These are phyloP conservation scores for Musa acuminata DNA, from an alignment of 176 grass and related monocot genomes.

Conservation along the genomic window DNA sequence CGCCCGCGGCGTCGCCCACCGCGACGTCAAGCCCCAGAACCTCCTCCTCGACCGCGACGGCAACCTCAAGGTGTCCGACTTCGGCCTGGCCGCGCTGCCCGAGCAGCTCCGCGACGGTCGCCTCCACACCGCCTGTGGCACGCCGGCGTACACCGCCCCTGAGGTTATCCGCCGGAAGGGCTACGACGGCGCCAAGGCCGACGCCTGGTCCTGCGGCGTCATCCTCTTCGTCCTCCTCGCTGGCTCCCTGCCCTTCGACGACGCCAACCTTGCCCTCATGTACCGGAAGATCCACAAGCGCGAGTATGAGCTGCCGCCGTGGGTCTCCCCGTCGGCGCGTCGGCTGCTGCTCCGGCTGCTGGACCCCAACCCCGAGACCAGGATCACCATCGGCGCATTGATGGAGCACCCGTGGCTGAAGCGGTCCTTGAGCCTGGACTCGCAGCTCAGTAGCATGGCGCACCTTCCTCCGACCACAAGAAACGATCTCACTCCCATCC, in stretches of 20 bases:
- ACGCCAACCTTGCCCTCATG: slow-evolving; percentile 58
- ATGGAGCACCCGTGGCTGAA: slow-evolving; percentile 65
- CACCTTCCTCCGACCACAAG: neutral
- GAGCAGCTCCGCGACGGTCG: slow-evolving; percentile 35
- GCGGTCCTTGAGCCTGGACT: slow-evolving; percentile 68
- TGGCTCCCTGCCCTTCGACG: slow-evolving; percentile 59
- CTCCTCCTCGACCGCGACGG: slow-evolving; percentile 45
- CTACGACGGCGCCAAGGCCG: slow-evolving; percentile 75
- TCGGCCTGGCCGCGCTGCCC: slow-evolving; percentile 55
- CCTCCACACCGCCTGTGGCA: slow-evolving; percentile 64
- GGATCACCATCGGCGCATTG: slow-evolving; percentile 38
- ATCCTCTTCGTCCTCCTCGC: slow-evolving; percentile 76
- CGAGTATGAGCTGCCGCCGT: slow-evolving; percentile 50
- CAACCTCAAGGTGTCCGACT: slow-evolving; percentile 62
- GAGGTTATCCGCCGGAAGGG: slow-evolving; percentile 53
- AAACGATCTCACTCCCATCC: slow-evolving; percentile 2
- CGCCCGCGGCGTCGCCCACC: slow-evolving; percentile 55
- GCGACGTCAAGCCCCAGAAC: slow-evolving; percentile 82
- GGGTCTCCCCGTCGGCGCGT: slow-evolving; percentile 41
- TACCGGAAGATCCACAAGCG: slow-evolving; percentile 38
- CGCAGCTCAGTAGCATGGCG: slow-evolving; percentile 42
- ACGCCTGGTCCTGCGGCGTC: slow-evolving; percentile 84
- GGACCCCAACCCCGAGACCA: slow-evolving; percentile 58
- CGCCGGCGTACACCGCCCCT: slow-evolving; percentile 59
- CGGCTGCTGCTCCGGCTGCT: slow-evolving; percentile 51